Conservation (phyloP, 2,329 filamentous ascomycete genomes). For the Alternaria sp. region DNA sequence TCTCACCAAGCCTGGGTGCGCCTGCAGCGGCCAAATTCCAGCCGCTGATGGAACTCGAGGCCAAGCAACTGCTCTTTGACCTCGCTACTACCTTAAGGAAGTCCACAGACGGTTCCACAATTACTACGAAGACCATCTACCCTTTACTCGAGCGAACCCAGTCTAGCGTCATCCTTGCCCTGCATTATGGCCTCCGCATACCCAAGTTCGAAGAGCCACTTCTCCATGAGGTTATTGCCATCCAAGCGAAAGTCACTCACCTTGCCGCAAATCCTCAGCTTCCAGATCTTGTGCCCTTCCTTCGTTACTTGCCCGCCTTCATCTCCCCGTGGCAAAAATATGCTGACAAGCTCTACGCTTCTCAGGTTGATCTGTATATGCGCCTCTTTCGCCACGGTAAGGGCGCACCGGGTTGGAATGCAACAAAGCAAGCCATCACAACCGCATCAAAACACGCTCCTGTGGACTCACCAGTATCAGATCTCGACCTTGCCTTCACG, state of each 20-base stretch:
- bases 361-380: constrained; percentile 16
- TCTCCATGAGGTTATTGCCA: constrained; percentile 15
- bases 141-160: constrained; percentile 18
- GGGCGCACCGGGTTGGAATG: constrained; percentile 15
- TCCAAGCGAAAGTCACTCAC: constrained; percentile 14
- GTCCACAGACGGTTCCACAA: constrained; percentile 5
- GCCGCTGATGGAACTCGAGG: constrained; percentile 17
- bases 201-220: constrained; percentile 10
- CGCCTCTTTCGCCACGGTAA: constrained; percentile 13
- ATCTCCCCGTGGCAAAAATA: constrained; percentile 17
- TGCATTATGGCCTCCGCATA: constrained; percentile 21
- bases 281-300: constrained; percentile 15
- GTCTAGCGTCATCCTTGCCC: constrained; percentile 18
- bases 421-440: constrained; percentile 16
- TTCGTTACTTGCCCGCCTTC: constrained; percentile 8
- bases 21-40: constrained; percentile 14
- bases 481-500: constrained; percentile 20
- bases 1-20: constrained; percentile 19
- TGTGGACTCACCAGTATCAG: not conserved
- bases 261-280: constrained; percentile 20
- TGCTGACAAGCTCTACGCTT: constrained; percentile 16
- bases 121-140: constrained; percentile 14
- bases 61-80: constrained; percentile 19
- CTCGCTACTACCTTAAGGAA: constrained; percentile 4
- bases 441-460: constrained; percentile 13